phyloP scores from a whole-genome alignment of 768 basidiomycete species.

The Podaxis sp. region DNA sequence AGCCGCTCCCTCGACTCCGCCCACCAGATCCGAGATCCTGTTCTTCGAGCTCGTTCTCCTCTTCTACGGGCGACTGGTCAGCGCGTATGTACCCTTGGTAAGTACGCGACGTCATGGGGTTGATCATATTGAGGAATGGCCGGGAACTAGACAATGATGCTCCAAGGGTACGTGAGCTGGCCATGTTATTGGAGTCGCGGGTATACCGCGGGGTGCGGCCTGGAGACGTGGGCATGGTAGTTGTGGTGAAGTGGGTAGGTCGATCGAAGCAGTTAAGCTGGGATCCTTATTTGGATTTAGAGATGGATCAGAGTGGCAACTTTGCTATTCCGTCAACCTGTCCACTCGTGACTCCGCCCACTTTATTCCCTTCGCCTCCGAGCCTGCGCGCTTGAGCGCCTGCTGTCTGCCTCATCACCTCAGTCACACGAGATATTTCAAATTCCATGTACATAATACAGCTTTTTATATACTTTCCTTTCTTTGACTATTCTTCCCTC shows the following conservation, averaged over 20 bases:
- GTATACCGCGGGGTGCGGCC: slow-evolving; percentile 4
- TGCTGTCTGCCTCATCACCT: neutral
- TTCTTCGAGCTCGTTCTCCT: slow-evolving; percentile 55
- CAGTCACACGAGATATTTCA: neutral
- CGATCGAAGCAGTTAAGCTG: neutral
- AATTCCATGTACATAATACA: slow-evolving; percentile 1
- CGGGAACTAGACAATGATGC: slow-evolving; percentile 55
- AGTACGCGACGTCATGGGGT: slow-evolving; percentile 64
- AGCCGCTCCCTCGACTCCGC: slow-evolving; percentile 66
- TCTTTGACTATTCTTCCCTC: neutral
- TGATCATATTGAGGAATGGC: slow-evolving; percentile 80
- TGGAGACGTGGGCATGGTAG: slow-evolving; percentile 8
- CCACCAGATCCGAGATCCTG: slow-evolving; percentile 38
- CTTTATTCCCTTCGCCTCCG: neutral
- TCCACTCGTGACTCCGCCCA: neutral
- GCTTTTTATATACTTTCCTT: neutral
- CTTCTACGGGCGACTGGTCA: slow-evolving; percentile 67
- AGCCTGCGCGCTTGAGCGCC: neutral
- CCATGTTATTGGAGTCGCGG: slow-evolving; percentile 10
- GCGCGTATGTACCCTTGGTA: slow-evolving; percentile 78
- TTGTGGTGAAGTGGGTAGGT: neutral
- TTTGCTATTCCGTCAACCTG: slow-evolving; percentile 3
- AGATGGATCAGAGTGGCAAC: slow-evolving; percentile 1
- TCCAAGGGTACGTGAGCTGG: slow-evolving; percentile 13
- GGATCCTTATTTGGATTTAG: neutral